These are phyloP conservation scores for Leccinum olivaceopallidum DNA, from an alignment of 768 basidiomycete genomes.

Conservation along the genomic window DNA sequence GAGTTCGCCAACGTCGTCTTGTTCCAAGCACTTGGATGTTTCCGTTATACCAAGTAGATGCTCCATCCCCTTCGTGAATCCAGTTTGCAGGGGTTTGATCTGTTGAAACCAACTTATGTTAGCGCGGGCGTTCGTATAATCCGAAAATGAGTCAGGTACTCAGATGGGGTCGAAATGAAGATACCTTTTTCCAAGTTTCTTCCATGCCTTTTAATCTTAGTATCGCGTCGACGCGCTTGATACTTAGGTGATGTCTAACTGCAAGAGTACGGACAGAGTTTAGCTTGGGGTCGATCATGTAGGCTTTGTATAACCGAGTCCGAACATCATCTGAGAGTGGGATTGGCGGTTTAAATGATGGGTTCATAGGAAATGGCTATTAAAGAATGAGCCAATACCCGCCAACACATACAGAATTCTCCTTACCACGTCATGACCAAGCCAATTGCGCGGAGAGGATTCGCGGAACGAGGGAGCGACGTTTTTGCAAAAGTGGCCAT, in stretches of 20 bases:
- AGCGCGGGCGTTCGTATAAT: neutral
- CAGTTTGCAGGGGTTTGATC: constrained; percentile 72
- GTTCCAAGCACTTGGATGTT: constrained; percentile 16
- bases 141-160: constrained; percentile 26
- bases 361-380: constrained; percentile 87
- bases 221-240: constrained; percentile 83
- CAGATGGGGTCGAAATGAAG: constrained; percentile 59
- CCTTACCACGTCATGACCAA: constrained; percentile 57
- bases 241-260: constrained; percentile 60
- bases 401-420: constrained; percentile 19
- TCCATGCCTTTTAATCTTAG: constrained; percentile 82
- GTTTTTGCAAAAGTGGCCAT: constrained; percentile 21
- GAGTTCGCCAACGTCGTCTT: constrained; percentile 7
- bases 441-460: constrained; percentile 56
- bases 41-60: constrained; percentile 59
- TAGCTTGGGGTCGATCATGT: constrained; percentile 54
- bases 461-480: constrained; percentile 26
- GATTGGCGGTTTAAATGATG: constrained; percentile 76
- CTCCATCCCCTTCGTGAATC: constrained; percentile 84
- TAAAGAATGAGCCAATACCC: neutral
- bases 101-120: constrained; percentile 27
- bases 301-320: constrained; percentile 57
- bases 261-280: constrained; percentile 64
- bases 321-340: constrained; percentile 69
- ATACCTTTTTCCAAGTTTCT: constrained; percentile 67